phyloP scores from a whole-genome alignment of 2,329 filamentous ascomycete genomes.

The Pseudocercospora vitis region DNA sequence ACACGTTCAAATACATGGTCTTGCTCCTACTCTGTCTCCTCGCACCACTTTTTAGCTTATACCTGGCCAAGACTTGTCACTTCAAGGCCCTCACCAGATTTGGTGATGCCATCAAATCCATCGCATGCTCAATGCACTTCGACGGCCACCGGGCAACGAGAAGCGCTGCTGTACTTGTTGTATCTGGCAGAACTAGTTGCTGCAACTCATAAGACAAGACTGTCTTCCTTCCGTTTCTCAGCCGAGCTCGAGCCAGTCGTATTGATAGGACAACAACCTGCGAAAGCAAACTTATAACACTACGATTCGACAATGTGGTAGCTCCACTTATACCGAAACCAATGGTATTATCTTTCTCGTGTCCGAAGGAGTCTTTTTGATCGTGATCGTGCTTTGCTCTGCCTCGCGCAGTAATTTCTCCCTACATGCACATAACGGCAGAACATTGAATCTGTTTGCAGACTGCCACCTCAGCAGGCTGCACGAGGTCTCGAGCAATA shows the following conservation, averaged over 20 bases:
- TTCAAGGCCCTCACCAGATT: slow-evolving; percentile 47
- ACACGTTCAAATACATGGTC: slow-evolving; percentile 43
- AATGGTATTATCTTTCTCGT: slow-evolving; percentile 14
- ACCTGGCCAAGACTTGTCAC: slow-evolving; percentile 42
- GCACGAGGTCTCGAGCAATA: slow-evolving; percentile 13
- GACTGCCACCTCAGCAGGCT: slow-evolving; percentile 17
- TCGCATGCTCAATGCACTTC: slow-evolving; percentile 43
- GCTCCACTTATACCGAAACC: slow-evolving; percentile 5
- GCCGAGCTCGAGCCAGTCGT: neutral
- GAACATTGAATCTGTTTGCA: neutral
- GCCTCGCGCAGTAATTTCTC: slow-evolving; percentile 13
- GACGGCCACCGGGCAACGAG: slow-evolving; percentile 36
- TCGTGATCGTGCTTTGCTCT: slow-evolving; percentile 6
- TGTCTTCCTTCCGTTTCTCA: neutral
- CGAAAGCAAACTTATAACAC: slow-evolving; percentile 3
- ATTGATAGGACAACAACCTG: slow-evolving; percentile 9
- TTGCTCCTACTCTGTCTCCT: slow-evolving; percentile 44
- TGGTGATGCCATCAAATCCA: slow-evolving; percentile 39
- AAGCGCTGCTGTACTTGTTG: slow-evolving; percentile 39
- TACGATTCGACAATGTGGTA: slow-evolving; percentile 8
- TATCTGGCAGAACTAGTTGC: slow-evolving; percentile 18
- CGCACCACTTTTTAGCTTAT: slow-evolving; percentile 37
- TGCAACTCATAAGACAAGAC: slow-evolving; percentile 11
- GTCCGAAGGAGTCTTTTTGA: neutral
- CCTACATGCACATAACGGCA: neutral